Percentiles rank a stretch among this genome's conserved stretches.
Evolutionary conservation across 1,284 basidiomycete species (phyloP).

Genomic region (Rhodotorula sp.): DNA sequence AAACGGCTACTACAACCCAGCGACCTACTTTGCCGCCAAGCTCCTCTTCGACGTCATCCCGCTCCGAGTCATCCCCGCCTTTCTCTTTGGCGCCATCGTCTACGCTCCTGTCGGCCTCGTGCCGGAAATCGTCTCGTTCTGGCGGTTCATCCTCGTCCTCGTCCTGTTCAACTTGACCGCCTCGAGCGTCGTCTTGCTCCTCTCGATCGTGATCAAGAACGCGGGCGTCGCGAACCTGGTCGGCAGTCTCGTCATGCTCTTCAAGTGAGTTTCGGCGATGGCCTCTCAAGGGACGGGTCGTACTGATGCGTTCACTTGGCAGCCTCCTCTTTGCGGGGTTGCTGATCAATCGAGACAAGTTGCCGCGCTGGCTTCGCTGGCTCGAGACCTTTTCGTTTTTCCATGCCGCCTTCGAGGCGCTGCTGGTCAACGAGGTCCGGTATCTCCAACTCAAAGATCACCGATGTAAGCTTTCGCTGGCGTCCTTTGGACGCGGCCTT

Average conservation of each 20-base stretch:
- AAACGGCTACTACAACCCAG: constrained; percentile 93
- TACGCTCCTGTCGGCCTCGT: constrained; percentile 92
- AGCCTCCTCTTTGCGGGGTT: constrained; percentile 93
- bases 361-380: constrained; percentile 73
- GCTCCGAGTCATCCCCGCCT: constrained; percentile 85
- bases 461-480: constrained; percentile 59
- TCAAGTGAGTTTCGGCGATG: constrained; percentile 70
- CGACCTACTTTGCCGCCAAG: constrained; percentile 95
- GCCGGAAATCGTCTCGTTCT: constrained; percentile 81
- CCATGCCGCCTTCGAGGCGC: constrained; percentile 96
- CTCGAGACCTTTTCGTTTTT: constrained; percentile 91
- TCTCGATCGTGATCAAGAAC: constrained; percentile 83
- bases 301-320: no score
- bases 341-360: constrained; percentile 87
- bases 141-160: constrained; percentile 94
- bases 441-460: constrained; percentile 89
- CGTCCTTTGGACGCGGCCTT: not conserved
- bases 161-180: constrained; percentile 95
- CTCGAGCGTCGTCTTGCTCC: constrained; percentile 81
- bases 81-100: constrained; percentile 90
- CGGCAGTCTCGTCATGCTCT: constrained; percentile 94
- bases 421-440: constrained; percentile 91
- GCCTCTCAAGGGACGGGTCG: not conserved
- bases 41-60: constrained; percentile 95
- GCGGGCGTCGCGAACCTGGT: constrained; percentile 84